Percentiles rank a stretch among this genome's conserved stretches.
phyloP scores from a whole-genome alignment of 805 yeast genomes.

The Saccharomycopsis vini region DNA sequence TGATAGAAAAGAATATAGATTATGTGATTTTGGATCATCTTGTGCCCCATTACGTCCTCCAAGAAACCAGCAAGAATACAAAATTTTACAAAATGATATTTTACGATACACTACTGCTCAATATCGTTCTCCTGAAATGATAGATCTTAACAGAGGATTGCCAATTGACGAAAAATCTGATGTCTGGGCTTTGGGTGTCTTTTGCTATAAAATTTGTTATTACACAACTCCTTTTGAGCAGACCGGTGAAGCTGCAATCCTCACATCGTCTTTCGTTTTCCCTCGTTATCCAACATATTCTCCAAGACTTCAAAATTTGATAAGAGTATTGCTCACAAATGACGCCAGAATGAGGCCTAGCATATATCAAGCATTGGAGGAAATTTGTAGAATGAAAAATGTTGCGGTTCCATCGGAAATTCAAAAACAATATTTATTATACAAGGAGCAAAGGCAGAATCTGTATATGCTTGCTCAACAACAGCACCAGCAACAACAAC shows the following conservation, averaged over 20 bases:
- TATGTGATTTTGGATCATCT: conserved; percentile 93
- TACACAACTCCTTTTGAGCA: conserved; percentile 90
- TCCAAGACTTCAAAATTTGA: conserved; percentile 62
- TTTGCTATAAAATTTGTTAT: conserved; percentile 81
- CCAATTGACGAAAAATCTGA: conserved; percentile 90
- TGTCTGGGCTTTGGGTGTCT: conserved; percentile 94
- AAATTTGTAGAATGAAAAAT: conserved; percentile 52
- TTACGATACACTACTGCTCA: conserved; percentile 92
- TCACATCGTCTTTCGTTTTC: conserved; percentile 75
- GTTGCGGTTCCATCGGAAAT: conserved; percentile 36
- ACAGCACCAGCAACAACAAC: conserved; percentile 1
- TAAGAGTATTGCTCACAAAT: conserved; percentile 72
- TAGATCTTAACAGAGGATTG: conserved; percentile 70
- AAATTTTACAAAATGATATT: conserved; percentile 72
- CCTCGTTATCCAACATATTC: conserved; percentile 65
- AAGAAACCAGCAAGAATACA: conserved; percentile 61
- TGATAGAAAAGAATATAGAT: conserved; percentile 55
- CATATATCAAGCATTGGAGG: conserved; percentile 66
- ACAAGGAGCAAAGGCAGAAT: conserved; percentile 6
- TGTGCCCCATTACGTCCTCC: conserved; percentile 68
- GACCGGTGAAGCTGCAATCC: conserved; percentile 75
- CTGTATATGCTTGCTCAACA: conserved; percentile 1
- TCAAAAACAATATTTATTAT: conserved; percentile 19
- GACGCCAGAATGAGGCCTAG: conserved; percentile 81
- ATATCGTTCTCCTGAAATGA: conserved; percentile 93